Evolutionary conservation across 768 basidiomycete species (phyloP), one percentile per base, ranked within the genome.

Genomic region (Kwoniella botswanensis): DNA sequence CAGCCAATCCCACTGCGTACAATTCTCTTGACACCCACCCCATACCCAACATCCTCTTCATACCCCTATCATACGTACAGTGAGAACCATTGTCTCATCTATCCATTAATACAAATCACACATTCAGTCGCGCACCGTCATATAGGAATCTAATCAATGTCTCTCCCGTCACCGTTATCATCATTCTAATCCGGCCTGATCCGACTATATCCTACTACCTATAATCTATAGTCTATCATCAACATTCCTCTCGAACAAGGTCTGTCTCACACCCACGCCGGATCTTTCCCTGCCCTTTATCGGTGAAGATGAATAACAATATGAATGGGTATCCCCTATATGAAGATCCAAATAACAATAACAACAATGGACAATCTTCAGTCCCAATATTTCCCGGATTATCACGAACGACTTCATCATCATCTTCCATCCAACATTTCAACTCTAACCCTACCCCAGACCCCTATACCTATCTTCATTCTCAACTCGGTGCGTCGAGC

Each of bases 331-430:
- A 67, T 35, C 57, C 22, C 44, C 42, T 58, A 12, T 67, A 58
- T 52, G 42, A 56, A 26, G 56, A 59, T 29, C 57, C 56, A 35
- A 35, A 35, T n/a, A 50, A 54, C 41, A 65, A 62, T 21, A 62
- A 43, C 41, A 13, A 6, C 63, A 66, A 52, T 46, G 43, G 56
- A 55, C 53, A 59, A 50, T 61, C 67, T 43, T 50, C 67, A 46
- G 42, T 26, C n/a, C 13, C 50, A 54, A 55, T 52, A 13, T 53
- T 55, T 41, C 52, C 61, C 59, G 52, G 29, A 12, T 63, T 62
- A 53, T 50, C 59, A 50, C 46, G 60, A 26, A 61, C 67, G 54
- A 57, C 59, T 53, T 68, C 67, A 24, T 68, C 61, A 12, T 62
- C 61, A 44, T 61, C 50, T 18, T 61, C 61, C 17, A 55, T 68